Evolutionary conservation across 2,329 filamentous ascomycete species (phyloP), one percentile per base, ranked within the genome.

Genomic region (Periconia macrospinosa): DNA sequence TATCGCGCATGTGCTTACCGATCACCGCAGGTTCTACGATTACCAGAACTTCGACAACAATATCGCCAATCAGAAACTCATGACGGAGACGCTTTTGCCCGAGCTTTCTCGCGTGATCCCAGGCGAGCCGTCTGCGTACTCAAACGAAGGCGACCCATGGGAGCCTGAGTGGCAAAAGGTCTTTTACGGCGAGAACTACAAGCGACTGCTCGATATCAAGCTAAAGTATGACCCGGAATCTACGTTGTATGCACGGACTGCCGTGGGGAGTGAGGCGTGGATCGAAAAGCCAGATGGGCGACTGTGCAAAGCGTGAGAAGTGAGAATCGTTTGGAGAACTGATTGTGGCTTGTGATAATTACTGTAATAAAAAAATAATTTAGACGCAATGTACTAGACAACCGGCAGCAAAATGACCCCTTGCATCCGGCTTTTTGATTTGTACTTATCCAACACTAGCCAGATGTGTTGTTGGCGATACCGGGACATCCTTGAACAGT

Each of bases 101-200:
- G 41, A 46, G 42, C 19, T 58, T 13, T 37, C 41, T n/a, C 17
- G 30, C 5, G 45, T 51, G 6, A 57, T 42, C 14, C 23, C 23
- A 27, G 50, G 40, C 10, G 17, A 23, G 6, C 42, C 42, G n/a
- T 66, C 63, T 8, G 60, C 61, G 1, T 71, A 71, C 50, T 2
- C 66, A 50, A 71, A 72, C 45, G 61, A 66, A 50, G 68, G 68
- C 3, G 60, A 71, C 54, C 57, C 63, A 2, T 64, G 65, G 19
- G 67, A 73, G 50, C 61, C 68, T 9, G 55, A 61, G 19, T 73
- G 68, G 49, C 63, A 71, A 46, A 7, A 58, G 17, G 61, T 63
- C 13, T 75, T 72, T 50, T 75, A 68, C 63, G 73, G 71, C 2
- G 30, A 49, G 23, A 30, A 59, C n/a, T 59, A 57, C 49, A 6